phyloP scores from a whole-genome alignment of 2,329 filamentous ascomycete genomes.

The Alternaria novae-zelandiae region DNA sequence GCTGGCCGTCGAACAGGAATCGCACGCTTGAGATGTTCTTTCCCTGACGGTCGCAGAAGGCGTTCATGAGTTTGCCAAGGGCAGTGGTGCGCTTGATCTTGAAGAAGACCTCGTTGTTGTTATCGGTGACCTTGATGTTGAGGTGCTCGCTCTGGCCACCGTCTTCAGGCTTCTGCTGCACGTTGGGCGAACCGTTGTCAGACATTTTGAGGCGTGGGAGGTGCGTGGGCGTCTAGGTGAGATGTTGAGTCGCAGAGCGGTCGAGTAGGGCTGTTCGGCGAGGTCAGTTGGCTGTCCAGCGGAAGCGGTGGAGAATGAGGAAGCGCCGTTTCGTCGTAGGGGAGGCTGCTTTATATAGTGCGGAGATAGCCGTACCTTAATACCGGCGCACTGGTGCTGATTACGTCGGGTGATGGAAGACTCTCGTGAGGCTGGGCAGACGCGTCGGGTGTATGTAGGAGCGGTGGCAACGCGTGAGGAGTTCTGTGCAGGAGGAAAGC shows the following conservation, averaged over 20 bases:
- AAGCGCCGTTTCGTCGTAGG: slow-evolving; percentile 20
- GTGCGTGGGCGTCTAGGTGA: slow-evolving; percentile 4
- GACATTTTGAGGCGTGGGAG: slow-evolving; percentile 42
- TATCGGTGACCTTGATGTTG: slow-evolving; percentile 99
- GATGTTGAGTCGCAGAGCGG: neutral
- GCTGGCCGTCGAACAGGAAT: slow-evolving; percentile 94
- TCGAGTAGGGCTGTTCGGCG: slow-evolving; percentile 1
- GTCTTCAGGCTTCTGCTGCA: slow-evolving; percentile 54
- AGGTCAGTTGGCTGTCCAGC: slow-evolving; percentile 23
- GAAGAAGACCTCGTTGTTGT: slow-evolving; percentile 99
- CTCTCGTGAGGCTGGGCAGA: slow-evolving; percentile 12
- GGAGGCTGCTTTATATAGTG: slow-evolving; percentile 27
- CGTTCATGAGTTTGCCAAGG: slow-evolving; percentile 97
- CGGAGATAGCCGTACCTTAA: slow-evolving; percentile 26
- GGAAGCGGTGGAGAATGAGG: slow-evolving; percentile 29
- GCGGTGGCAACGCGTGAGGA: slow-evolving; percentile 33
- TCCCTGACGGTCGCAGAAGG: slow-evolving; percentile 95
- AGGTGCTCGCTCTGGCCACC: slow-evolving; percentile 75
- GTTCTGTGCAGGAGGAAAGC: slow-evolving; percentile 22
- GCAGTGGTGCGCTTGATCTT: slow-evolving; percentile 98
- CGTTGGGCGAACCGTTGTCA: slow-evolving; percentile 50
- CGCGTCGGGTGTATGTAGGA: slow-evolving; percentile 23
- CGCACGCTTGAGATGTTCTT: slow-evolving; percentile 84
- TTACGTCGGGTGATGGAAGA: slow-evolving; percentile 18
- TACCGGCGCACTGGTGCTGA: slow-evolving; percentile 14